These are phyloP conservation scores for Phytopythium vexans DNA, from an alignment of 352 stramenopile species.

Conservation along the genomic window DNA sequence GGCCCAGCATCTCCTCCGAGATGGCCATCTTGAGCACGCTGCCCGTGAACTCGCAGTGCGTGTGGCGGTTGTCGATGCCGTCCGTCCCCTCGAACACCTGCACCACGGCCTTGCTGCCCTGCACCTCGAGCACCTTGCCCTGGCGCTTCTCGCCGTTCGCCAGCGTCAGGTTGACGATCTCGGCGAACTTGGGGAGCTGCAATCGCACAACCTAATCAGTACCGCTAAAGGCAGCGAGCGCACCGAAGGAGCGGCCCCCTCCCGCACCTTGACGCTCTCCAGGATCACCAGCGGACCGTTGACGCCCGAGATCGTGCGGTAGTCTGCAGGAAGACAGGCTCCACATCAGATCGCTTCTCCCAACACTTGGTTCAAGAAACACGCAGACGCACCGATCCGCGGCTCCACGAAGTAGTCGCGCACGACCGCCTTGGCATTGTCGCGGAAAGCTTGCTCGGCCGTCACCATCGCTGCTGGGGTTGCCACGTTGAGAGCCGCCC, in stretches of 20 bases:
- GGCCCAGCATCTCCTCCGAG: conserved; percentile 98
- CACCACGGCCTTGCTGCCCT: conserved; percentile 94
- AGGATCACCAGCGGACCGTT: conserved; percentile 99
- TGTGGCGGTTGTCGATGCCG: conserved; percentile 99
- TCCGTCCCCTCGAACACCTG: conserved; percentile 98
- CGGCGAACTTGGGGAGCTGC: conserved; percentile 95
- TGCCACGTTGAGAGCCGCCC: neutral
- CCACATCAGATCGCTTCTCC: neutral
- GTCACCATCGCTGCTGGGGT: conserved; percentile 39
- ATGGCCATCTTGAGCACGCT: conserved; percentile 99
- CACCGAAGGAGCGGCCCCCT: no score
- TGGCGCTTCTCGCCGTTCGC: conserved; percentile 94
- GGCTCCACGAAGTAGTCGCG: conserved; percentile 87
- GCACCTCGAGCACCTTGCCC: conserved; percentile 95
- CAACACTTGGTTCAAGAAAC: neutral
- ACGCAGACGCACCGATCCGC: conserved; percentile 54
- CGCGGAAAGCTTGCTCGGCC: conserved; percentile 65
- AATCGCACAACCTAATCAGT: neutral
- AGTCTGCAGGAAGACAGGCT: conserved; percentile 49
- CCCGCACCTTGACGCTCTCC: conserved; percentile 97
- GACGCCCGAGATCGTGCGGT: conserved; percentile 97
- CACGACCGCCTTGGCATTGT: conserved; percentile 76
- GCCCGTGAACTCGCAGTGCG: conserved; percentile 98
- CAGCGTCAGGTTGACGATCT: conserved; percentile 99
- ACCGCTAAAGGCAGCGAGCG: neutral